Base-by-base conservation (phyloP, 2,329 filamentous ascomycete species). In the Exophiala spinifera region DNA sequence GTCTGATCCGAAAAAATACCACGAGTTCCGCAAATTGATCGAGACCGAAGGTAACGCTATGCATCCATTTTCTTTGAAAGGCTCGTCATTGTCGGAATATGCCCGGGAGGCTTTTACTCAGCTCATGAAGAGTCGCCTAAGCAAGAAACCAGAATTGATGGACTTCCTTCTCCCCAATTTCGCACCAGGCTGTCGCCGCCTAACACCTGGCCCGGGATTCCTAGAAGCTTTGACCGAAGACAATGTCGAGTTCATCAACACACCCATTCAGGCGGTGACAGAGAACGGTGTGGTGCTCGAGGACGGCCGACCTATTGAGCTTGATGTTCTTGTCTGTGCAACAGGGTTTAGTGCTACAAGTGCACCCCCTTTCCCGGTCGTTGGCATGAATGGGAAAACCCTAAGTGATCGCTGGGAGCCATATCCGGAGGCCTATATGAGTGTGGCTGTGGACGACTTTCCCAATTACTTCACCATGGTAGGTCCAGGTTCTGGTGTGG, bases 161-260 rank as follows among this genome's bases (percentile, higher is more conserved):
- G 64, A 72, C 47, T 69, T 68, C 21, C 37, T 62, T 28, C 59
- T 61, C 20, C 66, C 65, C 1, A 55, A 59, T 11, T 66, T 58
- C 46, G 44, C 53, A n/a, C 55, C 64, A 5, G 76, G 76, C 1
- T 80, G 77, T 53, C 68, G 76, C n/a, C 69, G 78, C 1, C 60
- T 78, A 15, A 79, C 78, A 0, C 78, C 78, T 1, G 77, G 77
- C 0, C 74, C 74, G n/a, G 76, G 77, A 0, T 80, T 78, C 61
- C 72, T 81, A 10, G 75, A 80, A 61, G 74, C 78, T 1, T 62
- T 77, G 2, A 66, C 67, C 4, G 49, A 74, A 36, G 64, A 67
- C 31, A 67, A 57, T 13, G 58, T 61, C n/a, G 45, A 40, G 42
- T 46, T 36, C 19, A 34, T 58, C 10, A 63, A 69, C 2, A 70